phyloP scores from a whole-genome alignment of 352 stramenopile genomes.

The Phytophthora chlamydospora region DNA sequence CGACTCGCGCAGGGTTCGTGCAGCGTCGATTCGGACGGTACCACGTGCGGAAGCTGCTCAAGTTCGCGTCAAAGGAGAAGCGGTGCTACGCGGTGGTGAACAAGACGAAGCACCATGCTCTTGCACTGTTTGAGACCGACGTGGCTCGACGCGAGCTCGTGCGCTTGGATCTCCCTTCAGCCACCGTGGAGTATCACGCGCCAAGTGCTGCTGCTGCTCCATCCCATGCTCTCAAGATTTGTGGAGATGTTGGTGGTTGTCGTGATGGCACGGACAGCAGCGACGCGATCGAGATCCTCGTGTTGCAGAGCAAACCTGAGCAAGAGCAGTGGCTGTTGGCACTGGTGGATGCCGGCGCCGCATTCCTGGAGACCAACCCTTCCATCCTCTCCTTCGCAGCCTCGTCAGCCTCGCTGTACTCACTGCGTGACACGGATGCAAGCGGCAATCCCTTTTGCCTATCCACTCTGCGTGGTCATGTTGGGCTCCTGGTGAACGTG shows the following conservation, averaged over 20 bases:
- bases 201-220: slow-evolving; percentile 10
- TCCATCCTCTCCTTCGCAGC: slow-evolving; percentile 35
- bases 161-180: slow-evolving; percentile 26
- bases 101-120: slow-evolving; percentile 32
- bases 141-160: slow-evolving; percentile 32
- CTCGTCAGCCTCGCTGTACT: slow-evolving; percentile 71
- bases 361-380: slow-evolving; percentile 49
- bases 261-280: slow-evolving; percentile 1
- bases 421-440: slow-evolving; percentile 69
- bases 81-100: slow-evolving; percentile 47
- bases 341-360: slow-evolving; percentile 50
- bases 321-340: slow-evolving; percentile 57
- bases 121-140: slow-evolving; percentile 42
- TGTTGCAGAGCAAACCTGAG: slow-evolving; percentile 36
- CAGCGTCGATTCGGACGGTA: slow-evolving; percentile 13
- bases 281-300: slow-evolving; percentile 40
- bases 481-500: slow-evolving; percentile 78
- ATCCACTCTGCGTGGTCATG: slow-evolving; percentile 59
- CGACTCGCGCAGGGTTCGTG: slow-evolving; percentile 40
- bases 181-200: slow-evolving; percentile 41
- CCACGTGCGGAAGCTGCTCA: slow-evolving; percentile 21
- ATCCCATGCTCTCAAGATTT: slow-evolving; percentile 37
- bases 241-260: neutral
- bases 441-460: slow-evolving; percentile 65
- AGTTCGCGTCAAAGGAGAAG: slow-evolving; percentile 6